Percentiles rank a stretch among this genome's conserved stretches.
Conservation (phyloP, 2,329 filamentous ascomycete species). For the Neofusicoccum cordaticola region DNA sequence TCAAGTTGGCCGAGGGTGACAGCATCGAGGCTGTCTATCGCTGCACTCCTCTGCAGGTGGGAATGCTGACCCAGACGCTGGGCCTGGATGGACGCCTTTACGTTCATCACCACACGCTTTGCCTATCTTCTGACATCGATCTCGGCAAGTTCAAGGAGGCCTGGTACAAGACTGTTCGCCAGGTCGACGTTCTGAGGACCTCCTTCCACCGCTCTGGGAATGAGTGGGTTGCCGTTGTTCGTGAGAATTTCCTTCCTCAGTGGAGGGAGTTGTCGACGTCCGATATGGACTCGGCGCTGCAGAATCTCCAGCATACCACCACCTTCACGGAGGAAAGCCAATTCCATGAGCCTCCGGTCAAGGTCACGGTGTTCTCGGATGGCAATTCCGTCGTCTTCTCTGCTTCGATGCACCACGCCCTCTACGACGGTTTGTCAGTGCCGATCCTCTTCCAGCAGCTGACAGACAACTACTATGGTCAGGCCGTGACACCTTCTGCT, state of each 20-base stretch:
- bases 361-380: conserved; percentile 16
- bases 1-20: conserved; percentile 18
- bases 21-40: conserved; percentile 41
- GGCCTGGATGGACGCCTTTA: conserved; percentile 63
- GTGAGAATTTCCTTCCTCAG: conserved; percentile 46
- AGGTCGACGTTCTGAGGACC: conserved; percentile 39
- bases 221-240: conserved; percentile 41
- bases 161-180: conserved; percentile 34
- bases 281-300: conserved; percentile 45
- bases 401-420: conserved; percentile 47
- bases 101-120: conserved; percentile 37
- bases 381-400: conserved; percentile 54
- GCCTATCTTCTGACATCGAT: conserved; percentile 30
- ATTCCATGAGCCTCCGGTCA: conserved; percentile 20
- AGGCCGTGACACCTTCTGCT: conserved; percentile 3
- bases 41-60: conserved; percentile 43
- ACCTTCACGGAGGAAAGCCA: conserved; percentile 39
- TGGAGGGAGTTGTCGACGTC: conserved; percentile 33
- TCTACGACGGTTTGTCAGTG: conserved; percentile 38
- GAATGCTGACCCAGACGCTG: conserved; percentile 63
- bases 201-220: conserved; percentile 47
- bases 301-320: conserved; percentile 53
- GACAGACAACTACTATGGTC: conserved; percentile 25
- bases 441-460: conserved; percentile 35
- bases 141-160: conserved; percentile 34